Percentiles rank a stretch among this genome's conserved stretches.
Conservation (phyloP, 345 rosid genomes). For the Arabis hirsuta region DNA sequence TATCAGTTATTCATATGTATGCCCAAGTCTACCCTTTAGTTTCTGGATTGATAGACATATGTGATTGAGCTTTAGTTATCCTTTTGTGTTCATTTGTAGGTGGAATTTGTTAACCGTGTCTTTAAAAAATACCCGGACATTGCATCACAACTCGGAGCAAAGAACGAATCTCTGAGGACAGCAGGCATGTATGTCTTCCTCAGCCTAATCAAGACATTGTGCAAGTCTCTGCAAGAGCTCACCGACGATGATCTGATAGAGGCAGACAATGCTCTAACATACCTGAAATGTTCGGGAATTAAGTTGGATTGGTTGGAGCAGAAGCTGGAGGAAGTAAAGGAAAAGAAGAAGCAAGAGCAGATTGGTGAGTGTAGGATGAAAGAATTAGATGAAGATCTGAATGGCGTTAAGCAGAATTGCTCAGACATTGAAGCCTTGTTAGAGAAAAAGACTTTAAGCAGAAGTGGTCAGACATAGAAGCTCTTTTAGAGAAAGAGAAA, state of each 20-base stretch:
- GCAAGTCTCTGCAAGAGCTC: background rate
- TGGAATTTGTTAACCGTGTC: background rate
- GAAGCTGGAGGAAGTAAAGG: slow-evolving; percentile 2
- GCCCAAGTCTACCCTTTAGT: background rate
- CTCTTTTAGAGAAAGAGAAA: background rate
- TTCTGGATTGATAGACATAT: too few relatives aligned
- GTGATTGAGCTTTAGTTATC: background rate
- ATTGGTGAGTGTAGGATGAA: background rate
- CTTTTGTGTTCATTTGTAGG: background rate
- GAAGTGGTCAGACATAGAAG: too few relatives aligned
- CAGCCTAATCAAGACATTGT: background rate
- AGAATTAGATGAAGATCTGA: background rate
- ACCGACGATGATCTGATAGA: background rate
- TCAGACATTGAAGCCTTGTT: background rate
- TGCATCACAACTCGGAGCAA: background rate
- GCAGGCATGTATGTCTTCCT: background rate
- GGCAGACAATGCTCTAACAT: background rate
- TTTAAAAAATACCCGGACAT: slow-evolving; percentile 26
- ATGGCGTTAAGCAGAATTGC: background rate
- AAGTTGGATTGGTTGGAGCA: slow-evolving; percentile 27
- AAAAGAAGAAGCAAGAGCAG: slow-evolving; percentile 4
- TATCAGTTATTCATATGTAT: too few relatives aligned
- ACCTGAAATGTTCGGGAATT: background rate
- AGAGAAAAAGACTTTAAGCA: background rate
- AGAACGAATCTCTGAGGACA: background rate